These are phyloP conservation scores for Athelia psychrophila DNA, from an alignment of 1,284 basidiomycete genomes.

Conservation along the genomic window DNA sequence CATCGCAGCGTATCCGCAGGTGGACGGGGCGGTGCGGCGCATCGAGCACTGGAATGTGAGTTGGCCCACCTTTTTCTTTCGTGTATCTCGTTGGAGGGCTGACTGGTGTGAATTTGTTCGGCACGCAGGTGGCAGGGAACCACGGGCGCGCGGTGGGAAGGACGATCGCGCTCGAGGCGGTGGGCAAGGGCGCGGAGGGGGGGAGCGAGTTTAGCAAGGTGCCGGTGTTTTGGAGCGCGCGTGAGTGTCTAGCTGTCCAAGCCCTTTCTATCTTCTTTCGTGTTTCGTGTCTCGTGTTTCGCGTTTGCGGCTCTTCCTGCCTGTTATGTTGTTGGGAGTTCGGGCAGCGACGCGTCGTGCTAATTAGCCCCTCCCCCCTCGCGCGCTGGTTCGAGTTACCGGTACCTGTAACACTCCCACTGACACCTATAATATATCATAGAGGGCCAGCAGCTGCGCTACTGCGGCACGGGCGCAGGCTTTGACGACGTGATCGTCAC, in stretches of 20 bases:
- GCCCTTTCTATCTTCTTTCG: too few species aligned
- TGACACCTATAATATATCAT: slow-evolving; percentile 1
- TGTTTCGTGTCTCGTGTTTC: too few species aligned
- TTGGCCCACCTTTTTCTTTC: slow-evolving; percentile 29
- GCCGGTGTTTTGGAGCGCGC: slow-evolving; percentile 89
- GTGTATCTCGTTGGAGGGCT: too few species aligned
- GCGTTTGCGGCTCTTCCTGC: too few species aligned
- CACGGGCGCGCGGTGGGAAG: slow-evolving; percentile 84
- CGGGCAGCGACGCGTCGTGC: too few species aligned
- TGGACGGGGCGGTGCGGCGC: slow-evolving; percentile 50
- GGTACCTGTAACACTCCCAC: neutral
- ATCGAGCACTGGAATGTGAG: slow-evolving; percentile 97
- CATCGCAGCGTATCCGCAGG: slow-evolving; percentile 82
- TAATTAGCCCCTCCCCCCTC: too few species aligned
- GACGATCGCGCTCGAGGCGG: slow-evolving; percentile 42
- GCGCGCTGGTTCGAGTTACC: too few species aligned
- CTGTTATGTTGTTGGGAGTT: too few species aligned
- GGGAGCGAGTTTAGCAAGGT: slow-evolving; percentile 72
- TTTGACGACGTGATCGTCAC: slow-evolving; percentile 78
- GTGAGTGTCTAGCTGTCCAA: too few species aligned
- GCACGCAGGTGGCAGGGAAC: slow-evolving; percentile 79
- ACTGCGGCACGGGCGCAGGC: slow-evolving; percentile 69
- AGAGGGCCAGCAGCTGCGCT: slow-evolving; percentile 79
- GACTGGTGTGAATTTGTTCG: too few species aligned
- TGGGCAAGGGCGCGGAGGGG: slow-evolving; percentile 21